Conservation (phyloP, 345 rosid genomes). For the Eucalyptus sp. region DNA sequence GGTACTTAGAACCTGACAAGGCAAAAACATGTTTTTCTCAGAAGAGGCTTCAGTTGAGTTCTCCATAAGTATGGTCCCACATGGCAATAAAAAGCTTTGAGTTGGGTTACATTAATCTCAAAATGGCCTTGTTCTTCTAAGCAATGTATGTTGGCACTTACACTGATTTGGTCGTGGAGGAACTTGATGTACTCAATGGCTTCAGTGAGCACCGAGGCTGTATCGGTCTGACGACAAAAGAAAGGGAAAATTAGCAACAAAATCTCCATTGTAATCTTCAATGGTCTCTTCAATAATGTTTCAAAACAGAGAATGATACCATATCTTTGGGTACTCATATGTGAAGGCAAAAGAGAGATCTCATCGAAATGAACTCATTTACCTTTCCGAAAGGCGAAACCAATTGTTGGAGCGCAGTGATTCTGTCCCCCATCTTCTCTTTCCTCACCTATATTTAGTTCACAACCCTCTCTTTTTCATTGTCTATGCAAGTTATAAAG, state of each 20-base stretch:
- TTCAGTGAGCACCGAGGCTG: conserved; percentile 99
- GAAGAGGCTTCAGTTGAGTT: neutral
- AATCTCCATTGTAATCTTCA: neutral
- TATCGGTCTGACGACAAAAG: conserved; percentile 64
- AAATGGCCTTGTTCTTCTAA: neutral
- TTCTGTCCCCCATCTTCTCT: conserved; percentile 99
- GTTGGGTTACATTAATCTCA: neutral
- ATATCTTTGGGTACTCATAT: neutral
- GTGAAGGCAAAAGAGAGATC: neutral
- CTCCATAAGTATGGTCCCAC: neutral
- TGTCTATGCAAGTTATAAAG: neutral
- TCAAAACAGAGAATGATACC: neutral
- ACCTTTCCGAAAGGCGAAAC: conserved; percentile 99
- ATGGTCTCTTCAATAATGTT: neutral
- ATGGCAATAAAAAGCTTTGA: neutral
- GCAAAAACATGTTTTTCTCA: neutral
- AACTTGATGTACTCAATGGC: conserved; percentile 96
- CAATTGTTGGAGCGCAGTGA: conserved; percentile 99
- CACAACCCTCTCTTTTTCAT: neutral
- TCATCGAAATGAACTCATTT: neutral
- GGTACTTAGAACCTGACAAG: conserved; percentile 59
- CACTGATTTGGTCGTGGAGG: conserved; percentile 85
- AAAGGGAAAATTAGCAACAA: neutral
- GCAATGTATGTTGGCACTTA: conserved; percentile 22
- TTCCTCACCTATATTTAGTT: conserved; percentile 64